Conservation (phyloP, 352 stramenopile species). For the Phytophthora uliginosa region DNA sequence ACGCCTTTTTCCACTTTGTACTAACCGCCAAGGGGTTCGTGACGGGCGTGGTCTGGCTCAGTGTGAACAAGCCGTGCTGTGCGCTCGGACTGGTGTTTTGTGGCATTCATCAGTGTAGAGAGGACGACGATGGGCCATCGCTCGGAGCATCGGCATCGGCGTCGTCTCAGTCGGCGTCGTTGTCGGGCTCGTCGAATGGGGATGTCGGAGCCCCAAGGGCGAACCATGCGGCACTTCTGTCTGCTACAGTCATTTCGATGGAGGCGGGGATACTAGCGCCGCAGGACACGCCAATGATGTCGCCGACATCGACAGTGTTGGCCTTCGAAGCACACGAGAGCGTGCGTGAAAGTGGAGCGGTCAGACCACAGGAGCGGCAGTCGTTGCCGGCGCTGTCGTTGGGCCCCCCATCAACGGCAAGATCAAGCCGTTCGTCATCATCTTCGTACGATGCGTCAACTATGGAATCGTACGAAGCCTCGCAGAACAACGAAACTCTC, state of each 20-base stretch:
- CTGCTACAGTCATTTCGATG: slow-evolving; percentile 36
- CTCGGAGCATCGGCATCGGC: slow-evolving; percentile 24
- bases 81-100: slow-evolving; percentile 42
- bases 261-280: slow-evolving; percentile 22
- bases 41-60: slow-evolving; percentile 70
- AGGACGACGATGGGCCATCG: slow-evolving; percentile 27
- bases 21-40: slow-evolving; percentile 76
- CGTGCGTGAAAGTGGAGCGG: slow-evolving; percentile 22
- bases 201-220: slow-evolving; percentile 8
- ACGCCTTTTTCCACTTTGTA: slow-evolving; percentile 68
- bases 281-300: slow-evolving; percentile 19
- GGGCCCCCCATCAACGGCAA: slow-evolving; percentile 14
- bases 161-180: slow-evolving; percentile 40
- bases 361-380: slow-evolving; percentile 24
- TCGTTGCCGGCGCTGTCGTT: slow-evolving; percentile 30
- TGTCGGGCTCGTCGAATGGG: slow-evolving; percentile 33
- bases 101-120: slow-evolving; percentile 37
- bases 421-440: slow-evolving; percentile 39
- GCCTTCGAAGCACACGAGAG: slow-evolving; percentile 31
- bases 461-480: slow-evolving; percentile 48
- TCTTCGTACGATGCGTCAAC: slow-evolving; percentile 42
- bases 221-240: slow-evolving; percentile 14
- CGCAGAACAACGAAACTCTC: slow-evolving; percentile 79
- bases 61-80: slow-evolving; percentile 73
- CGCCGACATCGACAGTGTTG: slow-evolving; percentile 15